Conservation (phyloP, 805 yeast species). For the Ogataea angusta region DNA sequence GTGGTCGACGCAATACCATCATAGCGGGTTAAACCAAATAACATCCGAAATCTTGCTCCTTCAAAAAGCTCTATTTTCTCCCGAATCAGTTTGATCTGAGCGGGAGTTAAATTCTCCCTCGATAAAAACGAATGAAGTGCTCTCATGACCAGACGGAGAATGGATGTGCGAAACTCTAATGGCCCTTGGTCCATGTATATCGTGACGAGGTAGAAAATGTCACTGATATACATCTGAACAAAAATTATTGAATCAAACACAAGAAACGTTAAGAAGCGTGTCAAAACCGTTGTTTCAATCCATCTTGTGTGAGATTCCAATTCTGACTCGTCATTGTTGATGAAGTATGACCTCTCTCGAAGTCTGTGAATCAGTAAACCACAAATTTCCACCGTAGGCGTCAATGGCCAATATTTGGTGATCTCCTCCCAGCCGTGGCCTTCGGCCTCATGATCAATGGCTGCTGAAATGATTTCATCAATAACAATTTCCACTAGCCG, state of each 20-base stretch:
- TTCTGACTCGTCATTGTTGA: slow-evolving; percentile 43
- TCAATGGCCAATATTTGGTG: slow-evolving; percentile 56
- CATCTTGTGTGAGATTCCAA: slow-evolving; percentile 54
- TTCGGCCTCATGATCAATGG: slow-evolving; percentile 75
- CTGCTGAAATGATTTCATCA: slow-evolving; percentile 71
- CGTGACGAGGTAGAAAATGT: slow-evolving; percentile 64
- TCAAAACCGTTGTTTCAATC: slow-evolving; percentile 68
- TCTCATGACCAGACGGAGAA: slow-evolving; percentile 62
- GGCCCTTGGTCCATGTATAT: slow-evolving; percentile 53
- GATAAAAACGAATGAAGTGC: slow-evolving; percentile 66
- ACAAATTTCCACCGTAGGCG: slow-evolving; percentile 72
- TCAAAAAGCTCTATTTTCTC: slow-evolving; percentile 45
- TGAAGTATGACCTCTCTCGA: slow-evolving; percentile 48
- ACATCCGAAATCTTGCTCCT: slow-evolving; percentile 63
- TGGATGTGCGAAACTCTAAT: slow-evolving; percentile 54
- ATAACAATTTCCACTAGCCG: slow-evolving; percentile 54
- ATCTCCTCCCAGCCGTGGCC: slow-evolving; percentile 65
- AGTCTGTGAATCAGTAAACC: slow-evolving; percentile 60
- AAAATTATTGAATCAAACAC: slow-evolving; percentile 67
- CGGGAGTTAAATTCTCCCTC: slow-evolving; percentile 47
- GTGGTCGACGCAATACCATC: slow-evolving; percentile 33
- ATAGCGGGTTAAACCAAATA: slow-evolving; percentile 66
- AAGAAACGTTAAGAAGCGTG: slow-evolving; percentile 58
- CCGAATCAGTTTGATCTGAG: slow-evolving; percentile 41
- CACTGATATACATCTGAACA: slow-evolving; percentile 66